phyloP scores from a whole-genome alignment of 345 rosid genomes.

The Pistacia atlantica region DNA sequence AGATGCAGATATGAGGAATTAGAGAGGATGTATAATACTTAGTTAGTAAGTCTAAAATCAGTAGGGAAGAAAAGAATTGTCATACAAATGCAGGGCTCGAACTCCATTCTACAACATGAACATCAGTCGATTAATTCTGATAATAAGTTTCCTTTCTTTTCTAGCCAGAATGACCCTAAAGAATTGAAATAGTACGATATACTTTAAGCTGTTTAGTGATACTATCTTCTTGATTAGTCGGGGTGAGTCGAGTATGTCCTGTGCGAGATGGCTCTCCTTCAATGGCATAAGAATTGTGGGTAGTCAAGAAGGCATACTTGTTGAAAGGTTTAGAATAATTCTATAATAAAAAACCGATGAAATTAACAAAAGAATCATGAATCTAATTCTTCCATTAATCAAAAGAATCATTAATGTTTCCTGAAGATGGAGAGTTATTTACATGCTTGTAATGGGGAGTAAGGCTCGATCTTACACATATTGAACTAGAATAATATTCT shows the following conservation, averaged over 20 bases:
- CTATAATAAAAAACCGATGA: conserved; percentile 20
- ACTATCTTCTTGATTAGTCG: conserved; percentile 70
- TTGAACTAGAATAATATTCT: conserved; percentile 42
- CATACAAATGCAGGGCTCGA: conserved; percentile 61
- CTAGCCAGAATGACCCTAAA: too few species aligned
- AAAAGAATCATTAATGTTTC: too few species aligned
- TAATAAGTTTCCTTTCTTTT: not conserved
- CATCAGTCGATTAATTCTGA: not conserved
- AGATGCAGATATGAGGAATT: not conserved
- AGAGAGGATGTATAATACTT: too few species aligned
- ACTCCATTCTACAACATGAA: conserved; percentile 54
- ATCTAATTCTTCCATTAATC: too few species aligned
- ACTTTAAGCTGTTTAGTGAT: conserved; percentile 63
- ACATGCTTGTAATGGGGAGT: conserved; percentile 56
- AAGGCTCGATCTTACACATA: conserved; percentile 54
- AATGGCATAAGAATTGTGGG: conserved; percentile 69
- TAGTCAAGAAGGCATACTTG: conserved; percentile 69
- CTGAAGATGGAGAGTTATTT: too few species aligned
- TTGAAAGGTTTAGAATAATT: conserved; percentile 70
- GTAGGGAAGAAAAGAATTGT: not conserved
- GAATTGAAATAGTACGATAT: not conserved
- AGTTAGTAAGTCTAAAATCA: too few species aligned
- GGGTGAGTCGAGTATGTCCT: conserved; percentile 47
- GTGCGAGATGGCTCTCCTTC: conserved; percentile 52
- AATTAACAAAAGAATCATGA: too few species aligned